Percentiles rank a stretch among this genome's conserved stretches.
phyloP scores from a whole-genome alignment of 352 stramenopile genomes.

The Plasmopara viticola region DNA sequence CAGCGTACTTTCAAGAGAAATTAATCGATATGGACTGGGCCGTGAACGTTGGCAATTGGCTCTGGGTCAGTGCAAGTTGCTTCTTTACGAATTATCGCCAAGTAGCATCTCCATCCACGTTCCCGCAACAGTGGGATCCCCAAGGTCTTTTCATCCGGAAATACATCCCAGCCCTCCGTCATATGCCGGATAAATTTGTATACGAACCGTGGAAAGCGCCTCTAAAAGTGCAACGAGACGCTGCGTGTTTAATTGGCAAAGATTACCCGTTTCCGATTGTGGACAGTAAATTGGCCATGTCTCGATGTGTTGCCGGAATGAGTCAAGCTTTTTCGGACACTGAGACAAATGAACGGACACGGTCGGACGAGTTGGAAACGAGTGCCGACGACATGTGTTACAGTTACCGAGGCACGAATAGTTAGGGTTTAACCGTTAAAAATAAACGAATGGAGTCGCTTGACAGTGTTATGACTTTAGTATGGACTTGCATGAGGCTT shows the following conservation, averaged over 20 bases:
- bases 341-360: constrained; percentile 6
- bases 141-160: constrained; percentile 87
- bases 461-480: neutral
- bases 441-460: too few species aligned
- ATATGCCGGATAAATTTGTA: constrained; percentile 93
- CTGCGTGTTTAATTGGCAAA: constrained; percentile 85
- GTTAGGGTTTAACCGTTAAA: constrained; percentile 5
- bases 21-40: constrained; percentile 94
- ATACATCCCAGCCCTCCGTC: constrained; percentile 85
- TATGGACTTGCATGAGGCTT: constrained; percentile 78
- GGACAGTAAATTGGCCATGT: constrained; percentile 83
- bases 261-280: constrained; percentile 95
- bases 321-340: constrained; percentile 39
- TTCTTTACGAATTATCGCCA: constrained; percentile 96
- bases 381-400: constrained; percentile 29
- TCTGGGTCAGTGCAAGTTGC: constrained; percentile 91
- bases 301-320: constrained; percentile 90
- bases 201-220: constrained; percentile 96
- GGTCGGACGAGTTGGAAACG: constrained; percentile 6
- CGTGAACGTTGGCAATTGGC: constrained; percentile 97
- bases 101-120: constrained; percentile 89
- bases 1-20: constrained; percentile 86
- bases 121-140: constrained; percentile 92
- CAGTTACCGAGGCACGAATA: constrained; percentile 17
- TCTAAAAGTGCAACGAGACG: constrained; percentile 73